Evolutionary conservation across 345 rosid species (phyloP), one percentile per base, ranked within the genome.

Genomic region (Brassica incana): DNA sequence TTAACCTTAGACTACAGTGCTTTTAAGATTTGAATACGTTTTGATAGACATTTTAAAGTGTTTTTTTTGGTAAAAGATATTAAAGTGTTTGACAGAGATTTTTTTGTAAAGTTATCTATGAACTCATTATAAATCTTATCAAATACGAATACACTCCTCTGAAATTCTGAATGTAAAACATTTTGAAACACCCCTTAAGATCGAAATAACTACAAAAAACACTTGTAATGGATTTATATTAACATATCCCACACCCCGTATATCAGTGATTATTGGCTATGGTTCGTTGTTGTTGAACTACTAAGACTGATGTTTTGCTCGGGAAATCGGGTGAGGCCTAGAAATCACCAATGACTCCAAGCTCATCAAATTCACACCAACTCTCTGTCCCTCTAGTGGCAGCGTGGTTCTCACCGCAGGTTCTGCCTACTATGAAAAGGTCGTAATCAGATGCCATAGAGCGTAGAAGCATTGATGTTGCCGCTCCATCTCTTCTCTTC

Each of bases 371-470:
- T 15, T 52, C 59, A 52, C 59, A 52, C 59, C 59, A 52, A 52
- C 23, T 6, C 15, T 84, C 78, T 20, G 88, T 68, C 78, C 74
- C 25, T 75, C 67, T 23, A 73, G 87, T 6, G 75, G 84, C 86
- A 2, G 78, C 82, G 0, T 78, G 80, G 9, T 71, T 76, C n/a
- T 80, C 48, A 0, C 84, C 86, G 0, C 77, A 52, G 0, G 88
- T 68, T 79, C 86, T 84, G 20, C 94, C 95, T 9, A 86, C 86
- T 0, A 90, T 36, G 66, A 88, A 78, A 40, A 88, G 78, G 38
- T 87, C 81, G 36, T 74, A 88, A 5, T 80, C 81, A 9, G 68
- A 62, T 8, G 78, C 89, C 80, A 88, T 72, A 4, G 84, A 62
- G 6, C 81, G 59, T 52, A 52, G 59, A 15, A 52, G 20, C 59